Conservation (phyloP, 2,329 filamentous ascomycete genomes). For the Ophiostoma piceae region DNA sequence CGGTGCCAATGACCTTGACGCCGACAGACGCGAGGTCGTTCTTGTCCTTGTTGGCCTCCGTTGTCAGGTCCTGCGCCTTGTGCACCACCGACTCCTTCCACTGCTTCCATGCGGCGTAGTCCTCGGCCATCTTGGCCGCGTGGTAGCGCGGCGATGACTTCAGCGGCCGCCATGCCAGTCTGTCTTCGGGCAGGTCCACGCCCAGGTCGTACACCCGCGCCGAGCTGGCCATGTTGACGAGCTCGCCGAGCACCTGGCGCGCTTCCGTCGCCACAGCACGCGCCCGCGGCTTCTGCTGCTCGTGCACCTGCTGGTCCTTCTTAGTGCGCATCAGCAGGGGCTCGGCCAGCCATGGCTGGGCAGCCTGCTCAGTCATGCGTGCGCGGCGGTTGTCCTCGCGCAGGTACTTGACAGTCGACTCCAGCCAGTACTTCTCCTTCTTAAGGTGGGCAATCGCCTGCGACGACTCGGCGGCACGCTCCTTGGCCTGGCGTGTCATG, state of each 20-base stretch:
- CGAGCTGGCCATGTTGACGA: slow-evolving; percentile 56
- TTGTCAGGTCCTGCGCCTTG: slow-evolving; percentile 44
- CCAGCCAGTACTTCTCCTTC: slow-evolving; percentile 59
- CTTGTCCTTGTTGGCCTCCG: slow-evolving; percentile 20
- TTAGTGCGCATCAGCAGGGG: slow-evolving; percentile 43
- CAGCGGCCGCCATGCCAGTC: slow-evolving; percentile 56
- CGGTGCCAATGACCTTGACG: slow-evolving; percentile 24
- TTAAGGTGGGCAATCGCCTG: slow-evolving; percentile 69
- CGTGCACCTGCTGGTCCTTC: slow-evolving; percentile 32
- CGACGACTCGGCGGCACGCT: slow-evolving; percentile 63
- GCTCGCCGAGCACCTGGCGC: slow-evolving; percentile 58
- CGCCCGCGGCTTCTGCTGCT: not conserved
- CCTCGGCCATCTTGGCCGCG: slow-evolving; percentile 59
- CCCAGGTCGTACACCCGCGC: slow-evolving; percentile 57
- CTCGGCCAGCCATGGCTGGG: slow-evolving; percentile 58
- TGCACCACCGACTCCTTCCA: slow-evolving; percentile 53
- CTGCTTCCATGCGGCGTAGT: slow-evolving; percentile 56
- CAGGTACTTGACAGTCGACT: slow-evolving; percentile 62
- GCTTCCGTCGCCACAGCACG: slow-evolving; percentile 54
- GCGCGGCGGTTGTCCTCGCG: slow-evolving; percentile 62
- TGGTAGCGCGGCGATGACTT: slow-evolving; percentile 61
- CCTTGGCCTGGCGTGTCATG: slow-evolving; percentile 35
- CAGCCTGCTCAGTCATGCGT: slow-evolving; percentile 51
- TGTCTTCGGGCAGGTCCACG: slow-evolving; percentile 23
- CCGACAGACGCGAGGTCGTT: slow-evolving; percentile 22